Evolutionary conservation across 73 alveolate species (phyloP), one percentile per base, ranked within the genome.

Genomic region (Stentor roeselii): DNA sequence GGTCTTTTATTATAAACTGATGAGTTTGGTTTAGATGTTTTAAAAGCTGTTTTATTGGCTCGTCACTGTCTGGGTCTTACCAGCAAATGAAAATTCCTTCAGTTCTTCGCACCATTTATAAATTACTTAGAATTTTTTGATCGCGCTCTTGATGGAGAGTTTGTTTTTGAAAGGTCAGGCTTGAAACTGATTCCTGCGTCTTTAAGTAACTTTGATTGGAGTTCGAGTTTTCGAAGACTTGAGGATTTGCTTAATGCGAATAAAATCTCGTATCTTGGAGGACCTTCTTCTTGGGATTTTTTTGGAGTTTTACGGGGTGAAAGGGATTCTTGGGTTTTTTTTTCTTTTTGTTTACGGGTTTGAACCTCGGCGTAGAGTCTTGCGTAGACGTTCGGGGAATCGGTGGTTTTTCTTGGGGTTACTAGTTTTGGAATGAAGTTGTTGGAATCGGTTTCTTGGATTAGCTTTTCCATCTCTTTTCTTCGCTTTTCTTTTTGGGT

Each of bases 81-180:
- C 80, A 67, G 34, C 41, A 67, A 34, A 67, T 67, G 34, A 67
- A 67, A 32, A 32, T 67, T 40, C 80, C 80, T 34, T 67, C 80
- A 67, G 80, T 30, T 1, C 27, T 67, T 34, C 41, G 21, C 41
- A 67, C 80, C 80, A 67, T 67, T 67, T 67, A 50, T 50, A 50
- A 50, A n/a, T n/a, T n/a, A n/a, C n/a, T n/a, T n/a, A n/a, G 74
- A 58, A 21, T 31, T 58, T 58, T 31, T 58, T 58, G 74, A 58
- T n/a, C 2, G 15, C 74, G 74, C 74, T 58, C 27, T n/a, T n/a
- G 27, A 58, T n/a, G 35, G 15, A 58, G 15, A 21, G 27, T 58
- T 58, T 0, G 74, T 21, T 31, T 58, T 58, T 2, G 74, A 21
- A n/a, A 58, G 15, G 74, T 58, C 74, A 58, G 74, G 74, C 2